phyloP scores from a whole-genome alignment of 352 stramenopile species.

The Phytophthora crassamura region DNA sequence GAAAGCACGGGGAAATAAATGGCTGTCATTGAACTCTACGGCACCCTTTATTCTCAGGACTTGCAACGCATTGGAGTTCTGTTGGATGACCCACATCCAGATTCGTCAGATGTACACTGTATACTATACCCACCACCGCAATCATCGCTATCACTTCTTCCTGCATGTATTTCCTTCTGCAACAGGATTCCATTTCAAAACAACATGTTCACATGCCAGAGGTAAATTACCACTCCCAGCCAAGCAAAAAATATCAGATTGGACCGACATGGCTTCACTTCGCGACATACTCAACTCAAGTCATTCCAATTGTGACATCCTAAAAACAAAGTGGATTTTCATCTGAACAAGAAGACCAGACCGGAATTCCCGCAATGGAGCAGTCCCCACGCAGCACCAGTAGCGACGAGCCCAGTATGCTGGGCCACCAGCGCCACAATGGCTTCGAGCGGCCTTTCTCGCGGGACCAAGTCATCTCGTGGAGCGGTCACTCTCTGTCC shows the following conservation, averaged over 20 bases:
- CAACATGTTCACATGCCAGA: too few relatives aligned
- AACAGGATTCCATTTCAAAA: too few relatives aligned
- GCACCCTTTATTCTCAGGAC: too few relatives aligned
- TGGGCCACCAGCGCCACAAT: constrained; percentile 63
- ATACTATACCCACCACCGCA: too few relatives aligned
- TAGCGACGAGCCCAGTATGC: constrained; percentile 20
- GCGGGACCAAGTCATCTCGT: constrained; percentile 82
- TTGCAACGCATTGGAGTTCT: too few relatives aligned
- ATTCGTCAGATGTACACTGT: too few relatives aligned
- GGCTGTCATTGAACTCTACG: too few relatives aligned
- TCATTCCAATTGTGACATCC: not conserved
- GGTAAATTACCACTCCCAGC: too few relatives aligned
- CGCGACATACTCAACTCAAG: constrained; percentile 12
- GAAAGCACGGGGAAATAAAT: too few relatives aligned
- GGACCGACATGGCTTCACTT: constrained; percentile 16
- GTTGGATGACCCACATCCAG: too few relatives aligned
- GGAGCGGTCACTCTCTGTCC: constrained; percentile 69
- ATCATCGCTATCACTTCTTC: too few relatives aligned
- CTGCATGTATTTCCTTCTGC: too few relatives aligned
- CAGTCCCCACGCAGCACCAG: constrained; percentile 18
- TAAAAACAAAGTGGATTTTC: constrained; percentile 18
- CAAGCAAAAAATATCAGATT: constrained; percentile 24
- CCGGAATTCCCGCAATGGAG: constrained; percentile 15
- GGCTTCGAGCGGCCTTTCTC: constrained; percentile 76
- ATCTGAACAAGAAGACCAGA: constrained; percentile 17